A percentile compares a stretch with the other conserved stretches of the same genome.
phyloP scores from a whole-genome alignment of 495 filamentous ascomycete genomes.

The Parathielavia hyrcaniae region DNA sequence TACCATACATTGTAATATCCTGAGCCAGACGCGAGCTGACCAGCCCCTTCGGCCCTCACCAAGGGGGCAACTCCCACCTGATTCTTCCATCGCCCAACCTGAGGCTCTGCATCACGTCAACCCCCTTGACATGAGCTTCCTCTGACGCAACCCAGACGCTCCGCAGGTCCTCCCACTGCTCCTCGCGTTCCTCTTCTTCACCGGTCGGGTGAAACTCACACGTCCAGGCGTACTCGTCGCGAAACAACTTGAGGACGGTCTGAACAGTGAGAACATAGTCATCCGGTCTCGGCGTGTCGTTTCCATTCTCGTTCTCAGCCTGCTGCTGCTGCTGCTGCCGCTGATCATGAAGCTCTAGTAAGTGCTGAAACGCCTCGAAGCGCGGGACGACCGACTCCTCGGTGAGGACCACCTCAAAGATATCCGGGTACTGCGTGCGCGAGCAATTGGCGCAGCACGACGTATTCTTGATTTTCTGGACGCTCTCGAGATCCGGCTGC shows the following conservation, averaged over 20 bases:
- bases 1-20: too few species aligned
- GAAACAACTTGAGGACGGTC: not conserved
- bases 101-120: too few species aligned
- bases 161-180: too few species aligned
- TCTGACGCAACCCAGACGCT: too few species aligned
- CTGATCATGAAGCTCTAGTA: too few species aligned
- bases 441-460: not conserved
- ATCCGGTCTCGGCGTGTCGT: not conserved
- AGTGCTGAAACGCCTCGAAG: not conserved
- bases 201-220: not conserved
- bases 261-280: not conserved
- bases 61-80: too few species aligned
- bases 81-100: too few species aligned
- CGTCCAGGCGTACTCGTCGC: not conserved
- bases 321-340: not conserved
- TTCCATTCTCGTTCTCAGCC: not conserved
- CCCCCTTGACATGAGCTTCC: too few species aligned
- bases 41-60: too few species aligned
- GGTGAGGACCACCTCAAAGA: not conserved
- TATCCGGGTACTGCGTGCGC: not conserved
- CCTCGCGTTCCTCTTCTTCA: too few species aligned
- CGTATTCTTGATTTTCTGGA: not conserved
- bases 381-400: slow-evolving; percentile 10
- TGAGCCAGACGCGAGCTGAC: too few species aligned
- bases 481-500: not conserved